Conservation (phyloP, 2,329 filamentous ascomycete species). For the Ophidiomyces ophidiicola region DNA sequence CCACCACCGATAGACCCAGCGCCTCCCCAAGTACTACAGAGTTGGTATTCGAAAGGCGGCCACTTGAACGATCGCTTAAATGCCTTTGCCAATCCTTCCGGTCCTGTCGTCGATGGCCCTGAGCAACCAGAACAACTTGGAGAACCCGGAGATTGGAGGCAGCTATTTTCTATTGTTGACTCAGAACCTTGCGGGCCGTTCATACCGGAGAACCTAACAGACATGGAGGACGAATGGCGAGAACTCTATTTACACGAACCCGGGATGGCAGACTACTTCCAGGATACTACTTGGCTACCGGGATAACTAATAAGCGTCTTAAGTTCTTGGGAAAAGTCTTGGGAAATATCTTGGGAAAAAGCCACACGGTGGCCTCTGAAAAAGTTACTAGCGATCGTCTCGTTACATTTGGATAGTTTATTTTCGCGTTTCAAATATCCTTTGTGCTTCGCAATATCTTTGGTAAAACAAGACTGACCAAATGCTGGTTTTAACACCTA, state of each 20-base stretch:
- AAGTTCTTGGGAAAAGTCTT: background rate
- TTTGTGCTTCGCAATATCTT: too few species aligned
- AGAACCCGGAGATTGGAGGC: slow-evolving; percentile 31
- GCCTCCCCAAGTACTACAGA: slow-evolving; percentile 7
- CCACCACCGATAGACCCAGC: slow-evolving; percentile 9
- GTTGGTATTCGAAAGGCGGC: slow-evolving; percentile 7
- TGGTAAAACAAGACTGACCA: too few species aligned
- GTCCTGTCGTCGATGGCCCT: slow-evolving; percentile 3
- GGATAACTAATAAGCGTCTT: slow-evolving; percentile 11
- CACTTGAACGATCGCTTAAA: slow-evolving; percentile 13
- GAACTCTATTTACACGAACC: slow-evolving; percentile 35
- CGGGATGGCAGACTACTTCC: slow-evolving; percentile 32
- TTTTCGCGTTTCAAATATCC: too few species aligned
- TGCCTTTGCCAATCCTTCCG: slow-evolving; percentile 12
- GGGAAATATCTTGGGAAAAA: background rate
- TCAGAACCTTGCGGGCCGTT: slow-evolving; percentile 28
- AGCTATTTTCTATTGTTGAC: slow-evolving; percentile 32
- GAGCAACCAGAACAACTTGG: slow-evolving; percentile 21
- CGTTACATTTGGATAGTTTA: too few species aligned
- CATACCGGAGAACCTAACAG: slow-evolving; percentile 28
- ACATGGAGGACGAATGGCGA: slow-evolving; percentile 36
- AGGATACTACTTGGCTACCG: slow-evolving; percentile 32
- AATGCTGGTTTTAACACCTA: too few species aligned
- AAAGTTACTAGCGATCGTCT: too few species aligned
- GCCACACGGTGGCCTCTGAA: too few species aligned